phyloP scores from a whole-genome alignment of 1,284 basidiomycete genomes.

The Cutaneotrichosporon cavernicola region DNA sequence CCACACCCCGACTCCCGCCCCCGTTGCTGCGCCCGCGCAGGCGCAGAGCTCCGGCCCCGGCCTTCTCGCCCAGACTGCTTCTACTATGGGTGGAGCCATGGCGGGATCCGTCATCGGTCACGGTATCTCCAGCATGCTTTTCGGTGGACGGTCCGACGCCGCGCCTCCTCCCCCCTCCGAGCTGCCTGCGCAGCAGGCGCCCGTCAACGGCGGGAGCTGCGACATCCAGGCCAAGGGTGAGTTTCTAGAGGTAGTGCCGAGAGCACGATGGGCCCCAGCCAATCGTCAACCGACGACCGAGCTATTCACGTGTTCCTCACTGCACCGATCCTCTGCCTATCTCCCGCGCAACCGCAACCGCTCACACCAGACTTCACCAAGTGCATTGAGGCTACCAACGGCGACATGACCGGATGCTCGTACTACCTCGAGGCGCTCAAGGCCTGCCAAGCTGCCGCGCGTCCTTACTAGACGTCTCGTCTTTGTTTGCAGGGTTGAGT shows the following conservation, averaged over 20 bases:
- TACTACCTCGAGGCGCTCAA: slow-evolving; percentile 59
- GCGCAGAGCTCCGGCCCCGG: slow-evolving; percentile 37
- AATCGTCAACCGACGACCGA: neutral
- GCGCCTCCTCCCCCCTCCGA: slow-evolving; percentile 49
- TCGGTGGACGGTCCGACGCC: slow-evolving; percentile 53
- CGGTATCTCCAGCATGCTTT: slow-evolving; percentile 60
- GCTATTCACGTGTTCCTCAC: neutral
- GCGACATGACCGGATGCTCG: slow-evolving; percentile 58
- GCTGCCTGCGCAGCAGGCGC: slow-evolving; percentile 41
- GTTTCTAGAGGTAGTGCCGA: slow-evolving; percentile 22
- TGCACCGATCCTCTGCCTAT: too few relatives aligned
- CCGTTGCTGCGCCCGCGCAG: slow-evolving; percentile 24
- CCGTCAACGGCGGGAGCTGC: slow-evolving; percentile 51
- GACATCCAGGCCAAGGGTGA: slow-evolving; percentile 59
- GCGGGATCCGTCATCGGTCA: slow-evolving; percentile 58
- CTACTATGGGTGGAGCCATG: slow-evolving; percentile 59
- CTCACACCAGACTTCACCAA: slow-evolving; percentile 55
- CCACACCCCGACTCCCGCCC: slow-evolving; percentile 12
- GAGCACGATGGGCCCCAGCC: too few relatives aligned
- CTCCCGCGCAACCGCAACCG: neutral
- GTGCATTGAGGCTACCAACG: slow-evolving; percentile 57
- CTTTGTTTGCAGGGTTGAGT: neutral
- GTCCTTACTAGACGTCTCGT: slow-evolving; percentile 43
- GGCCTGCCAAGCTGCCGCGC: slow-evolving; percentile 56
- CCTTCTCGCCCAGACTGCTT: slow-evolving; percentile 55